Conservation (phyloP, 805 yeast species). For the Wickerhamomyces alni region DNA sequence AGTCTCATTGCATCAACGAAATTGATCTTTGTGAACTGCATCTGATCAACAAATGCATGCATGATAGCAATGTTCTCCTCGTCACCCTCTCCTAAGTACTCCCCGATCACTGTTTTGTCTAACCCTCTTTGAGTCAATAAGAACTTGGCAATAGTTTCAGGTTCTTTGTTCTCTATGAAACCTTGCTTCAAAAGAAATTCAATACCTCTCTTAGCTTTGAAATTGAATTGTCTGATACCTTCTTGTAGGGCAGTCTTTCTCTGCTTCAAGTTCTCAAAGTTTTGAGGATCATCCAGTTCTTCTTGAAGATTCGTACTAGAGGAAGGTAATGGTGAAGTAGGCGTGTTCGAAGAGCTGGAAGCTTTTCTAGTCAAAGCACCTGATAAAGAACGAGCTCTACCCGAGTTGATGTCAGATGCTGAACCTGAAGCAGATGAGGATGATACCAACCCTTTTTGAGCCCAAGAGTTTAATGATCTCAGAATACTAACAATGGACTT, state of each 20-base stretch:
- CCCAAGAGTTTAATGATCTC: conserved; percentile 80
- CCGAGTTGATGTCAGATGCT: not conserved
- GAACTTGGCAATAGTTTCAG: conserved; percentile 69
- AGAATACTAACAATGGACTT: conserved; percentile 77
- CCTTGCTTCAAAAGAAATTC: conserved; percentile 52
- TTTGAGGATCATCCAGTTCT: conserved; percentile 67
- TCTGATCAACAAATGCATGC: conserved; percentile 89
- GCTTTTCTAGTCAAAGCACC: conserved; percentile 18
- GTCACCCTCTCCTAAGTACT: conserved; percentile 85
- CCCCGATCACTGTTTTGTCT: conserved; percentile 84
- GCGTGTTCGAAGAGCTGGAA: conserved; percentile 21
- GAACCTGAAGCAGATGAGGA: not conserved
- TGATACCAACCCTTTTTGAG: conserved; percentile 50
- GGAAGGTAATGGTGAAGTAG: conserved; percentile 9
- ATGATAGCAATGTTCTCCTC: conserved; percentile 71
- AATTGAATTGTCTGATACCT: conserved; percentile 75
- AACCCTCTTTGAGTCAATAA: conserved; percentile 68
- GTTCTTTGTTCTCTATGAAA: conserved; percentile 55
- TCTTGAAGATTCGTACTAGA: conserved; percentile 11
- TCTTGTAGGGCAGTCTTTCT: conserved; percentile 77
- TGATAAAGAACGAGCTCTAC: conserved; percentile 13
- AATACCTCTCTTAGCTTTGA: conserved; percentile 79
- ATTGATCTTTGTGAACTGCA: conserved; percentile 63
- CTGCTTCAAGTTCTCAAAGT: conserved; percentile 79
- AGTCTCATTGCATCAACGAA: conserved; percentile 84